Conservation (phyloP, 208 protist species). For the Acanthamoeba lenticulata region DNA sequence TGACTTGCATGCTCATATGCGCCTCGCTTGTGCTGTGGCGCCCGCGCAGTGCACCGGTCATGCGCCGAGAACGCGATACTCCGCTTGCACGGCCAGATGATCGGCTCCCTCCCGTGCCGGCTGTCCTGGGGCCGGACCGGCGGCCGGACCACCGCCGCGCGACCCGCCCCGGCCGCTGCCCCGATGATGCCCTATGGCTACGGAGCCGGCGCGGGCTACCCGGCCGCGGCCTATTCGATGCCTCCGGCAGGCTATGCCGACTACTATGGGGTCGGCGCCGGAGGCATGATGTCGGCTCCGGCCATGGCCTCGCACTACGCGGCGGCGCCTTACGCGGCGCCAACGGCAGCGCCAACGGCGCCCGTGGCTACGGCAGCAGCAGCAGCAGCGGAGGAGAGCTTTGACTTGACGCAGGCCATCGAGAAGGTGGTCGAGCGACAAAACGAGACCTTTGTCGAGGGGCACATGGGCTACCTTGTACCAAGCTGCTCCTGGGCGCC, state of each 20-base stretch:
- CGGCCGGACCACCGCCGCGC: neutral
- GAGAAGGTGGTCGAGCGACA: too few species aligned
- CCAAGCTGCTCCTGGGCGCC: neutral
- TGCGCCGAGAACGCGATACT: neutral
- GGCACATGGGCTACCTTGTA: neutral
- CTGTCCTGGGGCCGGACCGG: constrained; percentile 4
- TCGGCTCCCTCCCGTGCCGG: neutral
- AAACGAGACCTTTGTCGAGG: neutral
- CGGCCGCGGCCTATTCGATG: neutral
- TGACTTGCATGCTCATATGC: neutral
- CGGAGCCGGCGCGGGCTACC: neutral
- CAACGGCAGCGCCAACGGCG: neutral
- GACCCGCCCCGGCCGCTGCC: neutral
- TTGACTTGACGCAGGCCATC: neutral
- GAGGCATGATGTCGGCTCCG: neutral
- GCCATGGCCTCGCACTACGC: neutral
- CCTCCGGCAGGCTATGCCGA: neutral
- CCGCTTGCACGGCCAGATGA: neutral
- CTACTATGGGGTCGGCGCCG: neutral
- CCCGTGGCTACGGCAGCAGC: neutral
- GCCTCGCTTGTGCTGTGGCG: neutral
- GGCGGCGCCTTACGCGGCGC: neutral
- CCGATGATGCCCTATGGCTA: neutral
- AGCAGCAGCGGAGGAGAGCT: neutral
- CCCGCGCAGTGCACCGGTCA: neutral